Evolutionary conservation across 2,329 filamentous ascomycete species (phyloP).

Genomic region (Neonectria magnoliae): DNA sequence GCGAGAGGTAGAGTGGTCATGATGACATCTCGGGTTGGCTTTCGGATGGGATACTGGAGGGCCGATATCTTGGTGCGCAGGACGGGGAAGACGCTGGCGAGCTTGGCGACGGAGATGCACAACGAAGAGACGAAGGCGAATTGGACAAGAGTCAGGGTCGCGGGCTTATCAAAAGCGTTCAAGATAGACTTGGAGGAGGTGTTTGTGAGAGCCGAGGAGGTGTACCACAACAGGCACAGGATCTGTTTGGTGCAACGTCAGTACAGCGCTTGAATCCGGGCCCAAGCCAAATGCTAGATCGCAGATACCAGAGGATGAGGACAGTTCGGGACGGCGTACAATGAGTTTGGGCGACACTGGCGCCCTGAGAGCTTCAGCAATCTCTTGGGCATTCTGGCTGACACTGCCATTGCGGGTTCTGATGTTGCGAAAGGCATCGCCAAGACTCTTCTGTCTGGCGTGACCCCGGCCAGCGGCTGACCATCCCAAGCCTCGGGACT

Average conservation of each 20-base stretch:
- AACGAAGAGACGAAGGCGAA: conserved; percentile 92
- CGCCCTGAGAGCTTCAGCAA: conserved; percentile 89
- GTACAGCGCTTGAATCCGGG: conserved; percentile 32
- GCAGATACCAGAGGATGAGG: not conserved
- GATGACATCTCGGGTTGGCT: conserved; percentile 83
- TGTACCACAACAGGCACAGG: conserved; percentile 92
- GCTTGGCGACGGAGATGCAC: conserved; percentile 81
- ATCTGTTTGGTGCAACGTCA: conserved; percentile 62
- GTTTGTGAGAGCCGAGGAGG: conserved; percentile 94
- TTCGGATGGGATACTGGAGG: conserved; percentile 83
- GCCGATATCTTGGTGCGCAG: conserved; percentile 79
- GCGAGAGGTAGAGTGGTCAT: conserved; percentile 90
- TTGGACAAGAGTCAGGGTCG: conserved; percentile 91
- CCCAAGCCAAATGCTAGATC: not conserved
- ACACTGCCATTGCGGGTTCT: conserved; percentile 84
- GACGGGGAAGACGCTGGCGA: conserved; percentile 76
- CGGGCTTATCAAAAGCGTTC: conserved; percentile 88
- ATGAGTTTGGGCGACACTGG: conserved; percentile 89
- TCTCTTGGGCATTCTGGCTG: conserved; percentile 91
- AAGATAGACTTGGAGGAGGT: conserved; percentile 98
- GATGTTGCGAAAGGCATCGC: conserved; percentile 87
- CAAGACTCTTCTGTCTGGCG: conserved; percentile 83
- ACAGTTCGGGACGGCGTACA: conserved; percentile 60
- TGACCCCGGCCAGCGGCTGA: conserved; percentile 60
- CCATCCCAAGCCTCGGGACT: conserved; percentile 36